Evolutionary conservation across 768 basidiomycete species (phyloP).

Genomic region (Rhodotorula kratochvilovae): DNA sequence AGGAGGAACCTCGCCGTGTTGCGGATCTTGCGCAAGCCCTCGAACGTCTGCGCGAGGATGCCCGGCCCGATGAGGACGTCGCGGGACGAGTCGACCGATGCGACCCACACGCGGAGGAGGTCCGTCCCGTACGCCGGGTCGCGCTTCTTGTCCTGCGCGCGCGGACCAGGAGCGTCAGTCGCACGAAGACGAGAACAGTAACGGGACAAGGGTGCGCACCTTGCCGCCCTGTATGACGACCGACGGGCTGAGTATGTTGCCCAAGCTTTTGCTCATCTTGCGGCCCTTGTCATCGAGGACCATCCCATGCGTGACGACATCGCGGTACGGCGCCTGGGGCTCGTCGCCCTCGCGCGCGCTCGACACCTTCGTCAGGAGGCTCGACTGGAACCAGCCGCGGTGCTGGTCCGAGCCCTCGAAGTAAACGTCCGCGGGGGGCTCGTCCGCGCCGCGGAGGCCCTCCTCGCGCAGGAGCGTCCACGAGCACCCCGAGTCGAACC

Average conservation of each 20-base stretch:
- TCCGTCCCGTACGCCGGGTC: slow-evolving; percentile 81
- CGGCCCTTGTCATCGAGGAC: slow-evolving; percentile 82
- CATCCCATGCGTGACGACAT: slow-evolving; percentile 93
- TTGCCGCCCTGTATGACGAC: slow-evolving; percentile 70
- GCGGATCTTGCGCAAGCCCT: slow-evolving; percentile 74
- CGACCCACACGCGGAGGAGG: slow-evolving; percentile 82
- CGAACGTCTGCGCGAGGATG: slow-evolving; percentile 67
- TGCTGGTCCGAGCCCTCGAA: slow-evolving; percentile 96
- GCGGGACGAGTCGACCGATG: slow-evolving; percentile 79
- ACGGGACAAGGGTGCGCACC: slow-evolving; percentile 50
- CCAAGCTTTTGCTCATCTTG: slow-evolving; percentile 96
- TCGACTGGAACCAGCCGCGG: slow-evolving; percentile 98
- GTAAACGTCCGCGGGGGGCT: slow-evolving; percentile 68
- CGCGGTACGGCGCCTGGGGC: slow-evolving; percentile 61
- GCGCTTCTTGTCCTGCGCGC: slow-evolving; percentile 59
- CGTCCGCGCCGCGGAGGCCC: not conserved
- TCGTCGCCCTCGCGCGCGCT: slow-evolving; percentile 44
- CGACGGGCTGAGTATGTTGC: slow-evolving; percentile 83
- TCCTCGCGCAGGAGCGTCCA: slow-evolving; percentile 69
- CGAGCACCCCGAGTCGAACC: slow-evolving; percentile 95
- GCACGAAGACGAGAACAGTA: not conserved
- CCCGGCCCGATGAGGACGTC: slow-evolving; percentile 82
- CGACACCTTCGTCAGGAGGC: slow-evolving; percentile 72
- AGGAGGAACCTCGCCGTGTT: slow-evolving; percentile 82
- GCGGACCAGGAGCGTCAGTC: not conserved